Conservation (phyloP, 495 filamentous ascomycete species). For the Daldinia caldariorum region DNA sequence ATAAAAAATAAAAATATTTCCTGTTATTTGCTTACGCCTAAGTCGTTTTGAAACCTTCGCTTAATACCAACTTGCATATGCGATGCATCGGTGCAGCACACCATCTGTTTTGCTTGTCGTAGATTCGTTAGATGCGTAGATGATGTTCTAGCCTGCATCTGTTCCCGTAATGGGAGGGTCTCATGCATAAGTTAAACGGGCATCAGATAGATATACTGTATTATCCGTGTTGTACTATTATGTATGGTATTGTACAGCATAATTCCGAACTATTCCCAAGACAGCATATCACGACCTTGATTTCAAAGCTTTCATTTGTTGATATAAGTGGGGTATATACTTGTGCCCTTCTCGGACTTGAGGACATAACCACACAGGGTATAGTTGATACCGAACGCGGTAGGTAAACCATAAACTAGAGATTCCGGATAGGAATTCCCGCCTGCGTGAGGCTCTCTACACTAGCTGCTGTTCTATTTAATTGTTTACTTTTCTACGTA, state of each 20-base stretch:
- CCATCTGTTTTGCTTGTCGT: slow-evolving; percentile 27
- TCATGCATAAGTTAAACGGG: slow-evolving; percentile 21
- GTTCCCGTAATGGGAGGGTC: slow-evolving; percentile 13
- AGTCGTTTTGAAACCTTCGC: slow-evolving; percentile 21
- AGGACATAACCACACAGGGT: neutral
- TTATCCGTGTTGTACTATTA: neutral
- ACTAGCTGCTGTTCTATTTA: neutral
- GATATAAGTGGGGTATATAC: no score
- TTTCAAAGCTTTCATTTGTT: no score
- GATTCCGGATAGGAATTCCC: slow-evolving; percentile 26
- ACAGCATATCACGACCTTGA: no score
- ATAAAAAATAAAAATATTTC: neutral
- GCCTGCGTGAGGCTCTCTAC: slow-evolving; percentile 17
- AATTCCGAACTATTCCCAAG: slow-evolving; percentile 14
- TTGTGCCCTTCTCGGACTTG: no score
- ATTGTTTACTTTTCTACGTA: no score
- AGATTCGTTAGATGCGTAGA: slow-evolving; percentile 22
- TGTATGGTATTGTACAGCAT: neutral
- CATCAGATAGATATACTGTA: slow-evolving; percentile 6
- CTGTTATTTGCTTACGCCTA: slow-evolving; percentile 6
- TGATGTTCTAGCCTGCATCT: slow-evolving; percentile 19
- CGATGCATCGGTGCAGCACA: slow-evolving; percentile 15
- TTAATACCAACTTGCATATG: slow-evolving; percentile 32
- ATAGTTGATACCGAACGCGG: slow-evolving; percentile 22
- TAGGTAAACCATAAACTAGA: neutral